A percentile compares a stretch with the other conserved stretches of the same genome.
Evolutionary conservation across 2,329 filamentous ascomycete species (phyloP).

Genomic region (Calcarisporium arbuscula): DNA sequence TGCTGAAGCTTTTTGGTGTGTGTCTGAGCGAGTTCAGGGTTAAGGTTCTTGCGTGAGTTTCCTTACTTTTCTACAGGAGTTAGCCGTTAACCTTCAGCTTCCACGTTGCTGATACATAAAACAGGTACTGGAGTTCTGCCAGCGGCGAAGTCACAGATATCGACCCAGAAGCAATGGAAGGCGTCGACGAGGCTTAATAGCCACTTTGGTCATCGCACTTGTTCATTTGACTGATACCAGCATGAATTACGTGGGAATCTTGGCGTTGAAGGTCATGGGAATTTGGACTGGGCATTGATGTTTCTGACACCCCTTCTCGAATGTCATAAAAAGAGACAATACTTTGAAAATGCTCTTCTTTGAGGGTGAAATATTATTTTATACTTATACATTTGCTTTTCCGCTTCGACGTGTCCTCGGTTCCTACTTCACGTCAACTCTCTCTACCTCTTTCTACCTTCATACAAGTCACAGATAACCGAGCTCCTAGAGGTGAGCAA

Average conservation of each 20-base stretch:
- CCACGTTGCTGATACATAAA: constrained; percentile 3
- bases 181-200: constrained; percentile 21
- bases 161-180: constrained; percentile 32
- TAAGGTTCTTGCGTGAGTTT: constrained; percentile 62
- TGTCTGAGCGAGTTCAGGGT: constrained; percentile 88
- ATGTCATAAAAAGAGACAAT: constrained; percentile 14
- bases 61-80: background rate
- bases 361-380: too few species aligned
- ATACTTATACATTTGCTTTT: too few species aligned
- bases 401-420: too few species aligned
- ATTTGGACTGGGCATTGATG: too few species aligned
- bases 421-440: too few species aligned
- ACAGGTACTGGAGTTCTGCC: constrained; percentile 57
- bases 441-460: too few species aligned
- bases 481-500: too few species aligned
- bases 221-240: constrained; percentile 28
- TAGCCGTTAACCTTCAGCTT: background rate
- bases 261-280: constrained; percentile 30
- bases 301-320: constrained; percentile 18
- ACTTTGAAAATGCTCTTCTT: background rate
- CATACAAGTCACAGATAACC: too few species aligned
- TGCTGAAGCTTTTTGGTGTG: constrained; percentile 90
- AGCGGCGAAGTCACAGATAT: constrained; percentile 53
- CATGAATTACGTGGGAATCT: constrained; percentile 24
- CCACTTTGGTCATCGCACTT: constrained; percentile 18